phyloP scores from a whole-genome alignment of 1,284 basidiomycete genomes.

The Fomitopsis palustris region DNA sequence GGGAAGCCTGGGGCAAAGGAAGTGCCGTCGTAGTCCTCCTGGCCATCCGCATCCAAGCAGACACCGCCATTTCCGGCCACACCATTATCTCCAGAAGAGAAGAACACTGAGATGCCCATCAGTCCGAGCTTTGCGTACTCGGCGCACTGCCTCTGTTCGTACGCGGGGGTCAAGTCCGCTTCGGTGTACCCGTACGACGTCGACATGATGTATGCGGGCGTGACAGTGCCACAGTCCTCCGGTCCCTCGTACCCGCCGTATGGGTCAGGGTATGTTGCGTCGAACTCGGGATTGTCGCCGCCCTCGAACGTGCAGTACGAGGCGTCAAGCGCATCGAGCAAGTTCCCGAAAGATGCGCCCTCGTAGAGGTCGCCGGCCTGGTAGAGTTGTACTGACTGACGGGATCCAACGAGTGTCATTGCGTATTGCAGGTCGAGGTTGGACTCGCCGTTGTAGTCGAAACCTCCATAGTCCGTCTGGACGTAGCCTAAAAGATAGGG shows the following conservation, averaged over 20 bases:
- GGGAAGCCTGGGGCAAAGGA: conserved; percentile 26
- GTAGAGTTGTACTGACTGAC: conserved; percentile 37
- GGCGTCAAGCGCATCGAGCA: conserved; percentile 44
- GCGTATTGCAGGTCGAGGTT: conserved; percentile 41
- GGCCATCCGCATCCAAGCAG: conserved; percentile 27
- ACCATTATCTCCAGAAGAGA: conserved; percentile 47
- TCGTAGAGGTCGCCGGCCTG: conserved; percentile 21
- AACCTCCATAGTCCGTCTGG: conserved; percentile 24
- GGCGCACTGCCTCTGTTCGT: conserved; percentile 47
- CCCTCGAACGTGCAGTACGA: conserved; percentile 59
- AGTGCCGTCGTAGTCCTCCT: conserved; percentile 2
- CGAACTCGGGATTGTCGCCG: conserved; percentile 47
- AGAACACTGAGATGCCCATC: conserved; percentile 47
- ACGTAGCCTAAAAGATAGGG: conserved; percentile 1
- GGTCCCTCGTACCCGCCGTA: conserved; percentile 35
- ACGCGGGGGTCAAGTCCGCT: conserved; percentile 37
- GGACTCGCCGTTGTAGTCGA: conserved; percentile 43
- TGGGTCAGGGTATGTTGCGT: conserved; percentile 25
- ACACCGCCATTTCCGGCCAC: conserved; percentile 48
- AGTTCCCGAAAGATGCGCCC: conserved; percentile 41
- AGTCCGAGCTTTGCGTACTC: conserved; percentile 50
- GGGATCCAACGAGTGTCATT: conserved; percentile 33
- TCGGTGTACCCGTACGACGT: conserved; percentile 51
- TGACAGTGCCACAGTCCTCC: conserved; percentile 33
- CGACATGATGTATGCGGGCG: conserved; percentile 47